These are phyloP conservation scores for Sedum album DNA, from an alignment of 164 flowering plant genomes.

Conservation along the genomic window DNA sequence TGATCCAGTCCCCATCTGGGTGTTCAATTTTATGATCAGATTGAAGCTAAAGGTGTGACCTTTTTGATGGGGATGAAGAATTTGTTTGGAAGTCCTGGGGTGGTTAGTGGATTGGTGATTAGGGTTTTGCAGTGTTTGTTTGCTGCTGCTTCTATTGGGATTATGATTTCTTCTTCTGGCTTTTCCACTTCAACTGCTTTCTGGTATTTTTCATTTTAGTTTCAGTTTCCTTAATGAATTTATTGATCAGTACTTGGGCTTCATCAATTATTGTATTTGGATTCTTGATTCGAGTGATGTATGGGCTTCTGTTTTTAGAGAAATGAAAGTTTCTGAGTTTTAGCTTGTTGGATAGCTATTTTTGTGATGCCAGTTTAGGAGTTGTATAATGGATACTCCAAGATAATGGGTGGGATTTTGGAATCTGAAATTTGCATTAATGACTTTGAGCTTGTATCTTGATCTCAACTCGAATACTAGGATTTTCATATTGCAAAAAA, in stretches of 20 bases:
- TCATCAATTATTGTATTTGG: too few species aligned
- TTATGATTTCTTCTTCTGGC: slow-evolving; percentile 22
- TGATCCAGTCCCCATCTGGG: not conserved
- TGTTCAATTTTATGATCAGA: not conserved
- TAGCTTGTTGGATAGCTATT: not conserved
- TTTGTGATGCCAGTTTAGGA: not conserved
- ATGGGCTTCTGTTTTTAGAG: not conserved
- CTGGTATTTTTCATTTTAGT: slow-evolving; percentile 10
- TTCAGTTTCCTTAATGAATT: too few species aligned
- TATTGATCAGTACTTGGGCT: too few species aligned
- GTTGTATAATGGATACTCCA: not conserved
- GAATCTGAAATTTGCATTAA: not conserved
- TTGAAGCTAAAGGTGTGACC: not conserved
- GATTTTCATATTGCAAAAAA: not conserved
- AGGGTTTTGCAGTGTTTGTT: slow-evolving; percentile 18
- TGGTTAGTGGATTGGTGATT: slow-evolving; percentile 19
- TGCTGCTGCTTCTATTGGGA: slow-evolving; percentile 21
- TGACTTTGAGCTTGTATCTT: not conserved
- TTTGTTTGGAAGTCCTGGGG: slow-evolving; percentile 24
- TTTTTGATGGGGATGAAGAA: slow-evolving; percentile 12
- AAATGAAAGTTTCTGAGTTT: not conserved
- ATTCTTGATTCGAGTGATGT: too few species aligned
- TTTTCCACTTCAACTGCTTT: slow-evolving; percentile 23
- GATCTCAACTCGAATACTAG: not conserved
- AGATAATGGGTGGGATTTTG: not conserved